Base-by-base conservation (phyloP, 2,329 filamentous ascomycete genomes). In the Phoma sp. region DNA sequence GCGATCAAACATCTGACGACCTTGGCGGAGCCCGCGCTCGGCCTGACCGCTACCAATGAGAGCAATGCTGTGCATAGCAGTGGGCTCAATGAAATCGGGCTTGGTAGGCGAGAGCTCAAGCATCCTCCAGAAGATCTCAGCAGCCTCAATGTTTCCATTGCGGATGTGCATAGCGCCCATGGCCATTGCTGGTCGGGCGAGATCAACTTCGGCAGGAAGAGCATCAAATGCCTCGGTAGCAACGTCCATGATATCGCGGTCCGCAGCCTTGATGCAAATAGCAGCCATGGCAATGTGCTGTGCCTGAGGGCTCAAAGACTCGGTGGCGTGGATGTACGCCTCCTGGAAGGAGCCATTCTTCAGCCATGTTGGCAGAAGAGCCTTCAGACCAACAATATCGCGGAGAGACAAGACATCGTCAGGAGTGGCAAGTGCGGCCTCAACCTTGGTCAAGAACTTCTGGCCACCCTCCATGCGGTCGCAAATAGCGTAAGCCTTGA, bases 131-230 rank as follows among this genome's bases (percentile, higher is more conserved):
- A 92, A 93, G 60, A 87, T 83, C 60, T 89, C 84, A 43, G 93
- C 93, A 49, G 86, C 84, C 20, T 87, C 81, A 53, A 96, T 85
- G 74, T 96, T 89, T 53, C 91, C 92, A 60, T 86, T 84, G 53
- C 93, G 92, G 48, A 97, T 83, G 67, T 92, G 90, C 77, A 97
- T 88, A 25, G 93, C 93, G 37, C 96, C 81, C 70, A 98, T 85
- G 11, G 95, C 91, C 74, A 91, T 88, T 5, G 91, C 87, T 0
- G 92, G 86, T 38, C 74, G 65, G 11, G 76, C 66, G 3, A 74
- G 61, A 51, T 76, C 74, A 20, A 78, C 66, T 53, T 80, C 75
- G 5, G 81, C 79, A 6, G 78, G 74, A 37, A 82, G 78, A 23
- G 80, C 78, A 37, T 81, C 74, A 57, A 81, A 81, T 26, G 82